Evolutionary conservation across 2,329 filamentous ascomycete genomes (phyloP).

Genomic region (Aquanectria penicillioides): DNA sequence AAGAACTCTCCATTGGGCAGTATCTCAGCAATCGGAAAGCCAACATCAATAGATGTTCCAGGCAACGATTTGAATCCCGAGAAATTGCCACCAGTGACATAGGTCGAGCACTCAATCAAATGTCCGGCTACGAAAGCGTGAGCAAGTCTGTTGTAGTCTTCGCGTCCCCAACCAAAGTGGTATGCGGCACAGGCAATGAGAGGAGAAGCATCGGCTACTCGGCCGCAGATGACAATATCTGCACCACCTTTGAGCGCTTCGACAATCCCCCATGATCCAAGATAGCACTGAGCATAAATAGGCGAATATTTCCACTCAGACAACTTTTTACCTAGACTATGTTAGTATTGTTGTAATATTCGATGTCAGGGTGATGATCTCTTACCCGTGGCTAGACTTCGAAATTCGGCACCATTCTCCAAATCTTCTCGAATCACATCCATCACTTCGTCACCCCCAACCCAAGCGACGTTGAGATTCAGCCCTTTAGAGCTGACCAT

Average conservation of each 20-base stretch:
- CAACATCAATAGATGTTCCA: background rate
- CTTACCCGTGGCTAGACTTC: too few species aligned
- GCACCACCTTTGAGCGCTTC: background rate
- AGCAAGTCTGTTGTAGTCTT: constrained; percentile 59
- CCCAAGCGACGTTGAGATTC: too few species aligned
- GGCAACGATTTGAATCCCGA: background rate
- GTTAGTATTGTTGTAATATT: too few species aligned
- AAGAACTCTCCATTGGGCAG: background rate
- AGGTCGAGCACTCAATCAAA: constrained; percentile 5
- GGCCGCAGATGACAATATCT: constrained; percentile 58
- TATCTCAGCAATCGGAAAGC: constrained; percentile 2
- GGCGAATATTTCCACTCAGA: too few species aligned
- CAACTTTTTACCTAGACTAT: too few species aligned
- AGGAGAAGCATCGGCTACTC: constrained; percentile 59
- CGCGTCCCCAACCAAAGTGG: constrained; percentile 57
- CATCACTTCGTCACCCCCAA: too few species aligned
- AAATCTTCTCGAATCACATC: too few species aligned
- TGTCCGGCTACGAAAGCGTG: constrained; percentile 61
- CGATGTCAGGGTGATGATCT: too few species aligned
- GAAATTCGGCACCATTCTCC: too few species aligned
- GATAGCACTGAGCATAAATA: too few species aligned
- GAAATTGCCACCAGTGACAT: constrained; percentile 41
- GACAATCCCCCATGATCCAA: too few species aligned
- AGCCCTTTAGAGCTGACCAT: too few species aligned
- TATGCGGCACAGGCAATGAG: constrained; percentile 66